A percentile compares a stretch with the other conserved stretches of the same genome.
phyloP scores from a whole-genome alignment of 1,284 basidiomycete genomes.

The Mycena citricolor region DNA sequence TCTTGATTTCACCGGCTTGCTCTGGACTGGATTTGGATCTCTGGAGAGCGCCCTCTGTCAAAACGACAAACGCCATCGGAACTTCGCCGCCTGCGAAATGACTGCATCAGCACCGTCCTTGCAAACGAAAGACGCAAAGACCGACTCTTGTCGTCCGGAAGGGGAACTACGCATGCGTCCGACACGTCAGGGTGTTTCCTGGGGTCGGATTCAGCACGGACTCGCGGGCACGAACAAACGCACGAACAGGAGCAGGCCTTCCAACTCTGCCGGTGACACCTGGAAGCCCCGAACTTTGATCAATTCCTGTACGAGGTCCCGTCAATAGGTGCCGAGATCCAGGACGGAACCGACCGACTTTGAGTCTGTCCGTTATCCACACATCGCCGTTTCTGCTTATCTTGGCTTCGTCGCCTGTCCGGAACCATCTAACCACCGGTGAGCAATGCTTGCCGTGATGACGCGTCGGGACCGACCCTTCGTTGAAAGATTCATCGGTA shows the following conservation, averaged over 20 bases:
- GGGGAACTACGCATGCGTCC: constrained; percentile 74
- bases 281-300: constrained; percentile 62
- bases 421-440: constrained; percentile 65
- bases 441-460: neutral
- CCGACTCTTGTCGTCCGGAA: constrained; percentile 67
- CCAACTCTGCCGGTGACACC: constrained; percentile 69
- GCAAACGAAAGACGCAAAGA: neutral
- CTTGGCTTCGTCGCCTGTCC: constrained; percentile 66
- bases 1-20: constrained; percentile 35
- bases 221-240: neutral
- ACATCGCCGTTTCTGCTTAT: constrained; percentile 57
- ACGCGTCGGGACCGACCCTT: constrained; percentile 40
- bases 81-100: constrained; percentile 63
- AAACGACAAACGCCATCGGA: constrained; percentile 70
- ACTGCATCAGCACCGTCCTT: neutral
- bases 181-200: constrained; percentile 63
- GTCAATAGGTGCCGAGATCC: neutral
- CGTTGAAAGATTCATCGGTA: constrained; percentile 50
- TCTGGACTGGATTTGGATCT: constrained; percentile 37
- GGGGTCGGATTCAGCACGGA: constrained; percentile 37
- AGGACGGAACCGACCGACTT: constrained; percentile 41
- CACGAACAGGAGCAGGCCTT: constrained; percentile 48
- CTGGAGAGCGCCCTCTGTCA: constrained; percentile 41
- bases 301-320: constrained; percentile 7
- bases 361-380: constrained; percentile 67